Evolutionary conservation across 257 asterid genomes (phyloP), one percentile per base, ranked within the genome.

Genomic region (Salvia splendens): DNA sequence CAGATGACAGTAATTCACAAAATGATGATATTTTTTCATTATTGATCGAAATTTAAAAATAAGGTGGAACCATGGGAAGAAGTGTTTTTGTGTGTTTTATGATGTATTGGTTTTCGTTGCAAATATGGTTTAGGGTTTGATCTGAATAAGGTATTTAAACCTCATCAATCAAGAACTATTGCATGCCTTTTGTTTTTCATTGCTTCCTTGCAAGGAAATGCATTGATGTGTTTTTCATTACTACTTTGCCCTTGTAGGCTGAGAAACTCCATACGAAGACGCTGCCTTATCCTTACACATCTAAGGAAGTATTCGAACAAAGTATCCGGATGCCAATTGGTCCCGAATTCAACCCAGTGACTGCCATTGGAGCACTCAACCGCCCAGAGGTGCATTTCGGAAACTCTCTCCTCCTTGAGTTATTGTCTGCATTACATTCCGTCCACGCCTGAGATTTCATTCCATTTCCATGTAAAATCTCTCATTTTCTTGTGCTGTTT

Each of bases 311-410:
- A 65, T 91, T 76, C 51, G 96, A 93, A 45, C 93, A 82, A 73
- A 91, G 99, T 72, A 81, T 86, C 30, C 88, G 97, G 56, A 86
- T 85, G 95, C 97, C 99, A 43, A 86, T 93, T 58, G 97, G 97
- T 55, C 99, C 99, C 9, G 97, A 91, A 60, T 90, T 74, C 62
- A 86, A 93, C 80, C 97, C 99, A 11, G 89, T 62, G 20, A 77
- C 87, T 30, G 77, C 95, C 36, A 20, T 81, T 64, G 89, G 88
- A 58, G 95, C 96, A 71, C 95, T 93, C 41, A 90, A 74, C 78
- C 92, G 95, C 17, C 99, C 97, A n/a, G 96, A 84, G 81, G 96
- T 93, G 15, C 47, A 72, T 80, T 71, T 66, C 43, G 33, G 33
- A 64, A 66, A 36, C 38, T 46, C 12, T 46, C 8, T 12, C 35